These are phyloP conservation scores for Lignosus rhinocerotis DNA, from an alignment of 1,284 basidiomycete species.

Conservation along the genomic window DNA sequence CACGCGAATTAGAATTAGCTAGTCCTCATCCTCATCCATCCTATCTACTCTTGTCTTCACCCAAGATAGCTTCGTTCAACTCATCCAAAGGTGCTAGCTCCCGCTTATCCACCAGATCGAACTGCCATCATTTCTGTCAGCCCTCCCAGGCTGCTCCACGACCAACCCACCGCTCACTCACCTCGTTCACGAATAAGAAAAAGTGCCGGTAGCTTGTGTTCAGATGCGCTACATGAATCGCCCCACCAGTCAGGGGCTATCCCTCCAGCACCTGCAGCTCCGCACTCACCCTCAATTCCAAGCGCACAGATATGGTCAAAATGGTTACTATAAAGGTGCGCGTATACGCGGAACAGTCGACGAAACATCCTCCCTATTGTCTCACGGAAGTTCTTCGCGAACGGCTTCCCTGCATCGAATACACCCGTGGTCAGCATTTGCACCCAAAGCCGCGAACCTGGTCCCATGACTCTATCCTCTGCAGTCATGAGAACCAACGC, in stretches of 20 bases:
- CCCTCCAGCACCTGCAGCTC: background rate
- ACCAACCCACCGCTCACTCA: conserved; percentile 32
- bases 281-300: conserved; percentile 86
- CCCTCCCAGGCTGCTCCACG: background rate
- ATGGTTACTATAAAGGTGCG: conserved; percentile 99
- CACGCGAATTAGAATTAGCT: background rate
- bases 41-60: conserved; percentile 72
- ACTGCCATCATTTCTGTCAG: conserved; percentile 49
- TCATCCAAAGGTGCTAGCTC: conserved; percentile 96
- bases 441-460: background rate
- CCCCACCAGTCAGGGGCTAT: conserved; percentile 1
- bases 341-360: conserved; percentile 95
- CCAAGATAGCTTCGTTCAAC: conserved; percentile 93
- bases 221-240: conserved; percentile 73
- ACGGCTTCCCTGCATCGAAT: conserved; percentile 74
- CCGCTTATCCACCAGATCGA: conserved; percentile 96
- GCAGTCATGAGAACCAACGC: background rate
- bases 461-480: background rate
- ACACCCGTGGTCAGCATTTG: background rate
- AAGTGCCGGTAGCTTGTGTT: conserved; percentile 99
- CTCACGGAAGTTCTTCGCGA: conserved; percentile 89
- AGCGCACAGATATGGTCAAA: conserved; percentile 99
- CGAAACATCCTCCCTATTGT: conserved; percentile 93
- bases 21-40: background rate
- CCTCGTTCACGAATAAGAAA: conserved; percentile 95